Evolutionary conservation across 768 basidiomycete species (phyloP).

Genomic region (Candolleomyces aberdarensis): DNA sequence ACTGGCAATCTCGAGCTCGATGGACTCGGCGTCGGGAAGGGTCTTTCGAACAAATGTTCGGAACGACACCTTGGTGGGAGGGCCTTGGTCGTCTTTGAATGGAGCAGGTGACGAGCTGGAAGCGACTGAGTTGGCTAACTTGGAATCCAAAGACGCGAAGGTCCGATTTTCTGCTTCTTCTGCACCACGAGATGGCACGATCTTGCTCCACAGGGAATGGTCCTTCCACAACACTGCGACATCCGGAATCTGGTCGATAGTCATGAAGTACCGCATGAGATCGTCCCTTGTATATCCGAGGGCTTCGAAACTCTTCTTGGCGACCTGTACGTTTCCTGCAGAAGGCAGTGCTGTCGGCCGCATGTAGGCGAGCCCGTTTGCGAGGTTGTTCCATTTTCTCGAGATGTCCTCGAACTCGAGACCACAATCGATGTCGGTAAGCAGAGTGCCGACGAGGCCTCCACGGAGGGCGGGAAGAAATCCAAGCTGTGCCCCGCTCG

Average conservation of each 20-base stretch:
- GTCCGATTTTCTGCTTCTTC: not conserved
- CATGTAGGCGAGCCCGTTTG: not conserved
- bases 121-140: not conserved
- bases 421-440: not conserved
- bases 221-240: not conserved
- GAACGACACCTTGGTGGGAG: conserved; percentile 1
- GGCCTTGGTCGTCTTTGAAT: not conserved
- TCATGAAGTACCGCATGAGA: not conserved
- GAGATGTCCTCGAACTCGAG: not conserved
- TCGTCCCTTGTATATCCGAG: not conserved
- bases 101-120: too few species aligned
- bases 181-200: not conserved
- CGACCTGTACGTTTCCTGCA: not conserved
- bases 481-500: not conserved
- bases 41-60: not conserved
- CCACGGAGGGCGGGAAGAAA: not conserved
- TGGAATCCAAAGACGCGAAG: not conserved
- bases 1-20: not conserved
- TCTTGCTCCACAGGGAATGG: not conserved
- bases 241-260: conserved; percentile 1
- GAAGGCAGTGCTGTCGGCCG: conserved; percentile 3
- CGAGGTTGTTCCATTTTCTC: not conserved
- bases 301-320: not conserved
- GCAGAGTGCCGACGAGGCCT: not conserved
- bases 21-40: not conserved